phyloP scores from a whole-genome alignment of 2,329 filamentous ascomycete species.

The Saccharata proteae region DNA sequence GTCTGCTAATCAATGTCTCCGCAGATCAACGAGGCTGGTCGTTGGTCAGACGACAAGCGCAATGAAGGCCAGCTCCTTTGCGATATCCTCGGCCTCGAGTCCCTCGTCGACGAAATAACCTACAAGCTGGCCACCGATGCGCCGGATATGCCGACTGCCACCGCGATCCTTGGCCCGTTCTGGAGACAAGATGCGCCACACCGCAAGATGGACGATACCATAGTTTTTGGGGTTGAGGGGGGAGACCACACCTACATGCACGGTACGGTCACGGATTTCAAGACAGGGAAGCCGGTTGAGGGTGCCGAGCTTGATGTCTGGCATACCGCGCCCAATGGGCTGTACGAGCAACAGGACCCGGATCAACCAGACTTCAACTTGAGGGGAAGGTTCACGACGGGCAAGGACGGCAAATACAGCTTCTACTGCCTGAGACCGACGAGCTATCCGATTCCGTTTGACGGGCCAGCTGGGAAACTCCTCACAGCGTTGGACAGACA shows the following conservation, averaged over 20 bases:
- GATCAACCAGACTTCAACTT: constrained; percentile 62
- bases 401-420: constrained; percentile 48
- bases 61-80: constrained; percentile 52
- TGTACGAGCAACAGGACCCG: constrained; percentile 59
- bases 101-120: constrained; percentile 66
- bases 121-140: constrained; percentile 49
- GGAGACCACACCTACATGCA: constrained; percentile 52
- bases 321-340: constrained; percentile 63
- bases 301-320: constrained; percentile 63
- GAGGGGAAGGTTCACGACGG: constrained; percentile 59
- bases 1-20: constrained; percentile 1
- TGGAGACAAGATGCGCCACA: constrained; percentile 63
- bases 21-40: constrained; percentile 48
- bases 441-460: constrained; percentile 42
- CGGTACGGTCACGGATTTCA: constrained; percentile 45
- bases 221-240: constrained; percentile 38
- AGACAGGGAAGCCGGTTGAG: constrained; percentile 51
- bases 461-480: constrained; percentile 48
- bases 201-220: constrained; percentile 56
- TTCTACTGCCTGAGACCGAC: constrained; percentile 32
- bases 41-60: constrained; percentile 49
- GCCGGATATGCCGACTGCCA: constrained; percentile 47
- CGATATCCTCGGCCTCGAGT: constrained; percentile 47
- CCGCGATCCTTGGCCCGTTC: constrained; percentile 75
- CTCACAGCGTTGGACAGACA: constrained; percentile 48